Evolutionary conservation across 495 filamentous ascomycete genomes (phyloP).

Genomic region (Opeltia flavorubescens): DNA sequence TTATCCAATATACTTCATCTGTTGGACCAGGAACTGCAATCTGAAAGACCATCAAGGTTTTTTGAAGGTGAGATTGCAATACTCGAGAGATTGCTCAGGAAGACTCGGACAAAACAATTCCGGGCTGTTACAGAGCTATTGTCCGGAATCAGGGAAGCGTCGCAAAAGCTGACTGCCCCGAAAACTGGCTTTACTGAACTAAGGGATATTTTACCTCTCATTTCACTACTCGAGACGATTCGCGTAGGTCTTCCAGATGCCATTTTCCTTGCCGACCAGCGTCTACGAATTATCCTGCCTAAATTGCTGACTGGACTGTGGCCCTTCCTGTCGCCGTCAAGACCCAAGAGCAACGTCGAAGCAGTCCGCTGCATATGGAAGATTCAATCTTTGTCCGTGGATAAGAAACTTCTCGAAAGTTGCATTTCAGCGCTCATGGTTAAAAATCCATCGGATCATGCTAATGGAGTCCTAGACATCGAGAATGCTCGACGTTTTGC

Average conservation of each 20-base stretch:
- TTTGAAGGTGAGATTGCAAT: slow-evolving; percentile 7
- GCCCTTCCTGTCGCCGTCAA: slow-evolving; percentile 61
- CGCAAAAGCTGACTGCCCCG: not conserved
- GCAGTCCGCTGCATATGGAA: slow-evolving; percentile 76
- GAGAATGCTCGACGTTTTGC: slow-evolving; percentile 51
- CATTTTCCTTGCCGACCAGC: slow-evolving; percentile 10
- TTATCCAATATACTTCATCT: slow-evolving; percentile 45
- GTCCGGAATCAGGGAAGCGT: slow-evolving; percentile 3
- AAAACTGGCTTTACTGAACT: not conserved
- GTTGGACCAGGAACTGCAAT: slow-evolving; percentile 30
- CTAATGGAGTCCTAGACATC: slow-evolving; percentile 17
- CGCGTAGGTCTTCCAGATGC: not conserved
- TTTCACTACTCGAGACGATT: slow-evolving; percentile 39
- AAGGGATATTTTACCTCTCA: slow-evolving; percentile 34
- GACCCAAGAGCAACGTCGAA: slow-evolving; percentile 87
- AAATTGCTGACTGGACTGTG: slow-evolving; percentile 58
- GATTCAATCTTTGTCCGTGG: slow-evolving; percentile 51
- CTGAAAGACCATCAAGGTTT: slow-evolving; percentile 8
- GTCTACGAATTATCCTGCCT: slow-evolving; percentile 7
- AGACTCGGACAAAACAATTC: not conserved
- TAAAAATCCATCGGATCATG: slow-evolving; percentile 32
- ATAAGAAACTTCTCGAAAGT: slow-evolving; percentile 57
- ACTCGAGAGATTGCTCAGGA: slow-evolving; percentile 9
- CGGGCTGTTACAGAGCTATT: slow-evolving; percentile 7
- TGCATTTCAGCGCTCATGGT: slow-evolving; percentile 64